Percentiles rank a stretch among this genome's conserved stretches.
Evolutionary conservation across 179 eudicot species (phyloP).

Genomic region (Dionaea muscipula): DNA sequence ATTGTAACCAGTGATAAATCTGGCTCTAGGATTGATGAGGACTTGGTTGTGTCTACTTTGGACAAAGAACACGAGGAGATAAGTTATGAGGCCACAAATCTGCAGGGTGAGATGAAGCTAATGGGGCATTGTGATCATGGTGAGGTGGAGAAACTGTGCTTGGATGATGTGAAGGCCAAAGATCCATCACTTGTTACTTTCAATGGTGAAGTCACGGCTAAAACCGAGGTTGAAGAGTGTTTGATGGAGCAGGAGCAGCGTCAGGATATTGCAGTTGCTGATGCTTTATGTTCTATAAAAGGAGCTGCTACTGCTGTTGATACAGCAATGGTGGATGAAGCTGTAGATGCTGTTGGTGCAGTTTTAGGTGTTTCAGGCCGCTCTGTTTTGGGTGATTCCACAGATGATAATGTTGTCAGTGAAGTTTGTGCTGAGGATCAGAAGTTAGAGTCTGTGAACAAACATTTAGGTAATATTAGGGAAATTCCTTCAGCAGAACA

Average conservation of each 20-base stretch:
- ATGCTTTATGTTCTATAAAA: constrained; percentile 8
- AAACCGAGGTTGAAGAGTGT: constrained; percentile 6
- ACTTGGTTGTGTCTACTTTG: constrained; percentile 18
- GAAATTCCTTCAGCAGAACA: constrained; percentile 5
- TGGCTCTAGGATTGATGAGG: constrained; percentile 39
- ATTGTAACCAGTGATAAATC: constrained; percentile 39
- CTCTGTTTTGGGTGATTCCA: constrained; percentile 4
- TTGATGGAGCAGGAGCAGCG: constrained; percentile 2
- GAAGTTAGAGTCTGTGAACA: constrained; percentile 11
- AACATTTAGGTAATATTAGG: neutral
- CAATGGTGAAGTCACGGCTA: constrained; percentile 13
- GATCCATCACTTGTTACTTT: constrained; percentile 9
- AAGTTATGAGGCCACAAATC: constrained; percentile 17
- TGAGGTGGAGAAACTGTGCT: constrained; percentile 14
- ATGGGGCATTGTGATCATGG: constrained; percentile 21
- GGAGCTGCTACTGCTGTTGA: constrained; percentile 8
- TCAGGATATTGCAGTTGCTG: constrained; percentile 14
- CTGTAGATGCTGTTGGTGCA: constrained; percentile 10
- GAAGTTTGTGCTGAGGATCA: constrained; percentile 13
- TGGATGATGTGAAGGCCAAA: constrained; percentile 15
- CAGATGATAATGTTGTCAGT: constrained; percentile 10
- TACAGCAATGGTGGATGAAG: constrained; percentile 7
- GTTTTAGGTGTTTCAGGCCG: neutral
- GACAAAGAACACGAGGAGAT: constrained; percentile 24
- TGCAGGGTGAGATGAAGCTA: constrained; percentile 21